phyloP scores from a whole-genome alignment of 805 yeast genomes.

The Alloascoidea africana region DNA sequence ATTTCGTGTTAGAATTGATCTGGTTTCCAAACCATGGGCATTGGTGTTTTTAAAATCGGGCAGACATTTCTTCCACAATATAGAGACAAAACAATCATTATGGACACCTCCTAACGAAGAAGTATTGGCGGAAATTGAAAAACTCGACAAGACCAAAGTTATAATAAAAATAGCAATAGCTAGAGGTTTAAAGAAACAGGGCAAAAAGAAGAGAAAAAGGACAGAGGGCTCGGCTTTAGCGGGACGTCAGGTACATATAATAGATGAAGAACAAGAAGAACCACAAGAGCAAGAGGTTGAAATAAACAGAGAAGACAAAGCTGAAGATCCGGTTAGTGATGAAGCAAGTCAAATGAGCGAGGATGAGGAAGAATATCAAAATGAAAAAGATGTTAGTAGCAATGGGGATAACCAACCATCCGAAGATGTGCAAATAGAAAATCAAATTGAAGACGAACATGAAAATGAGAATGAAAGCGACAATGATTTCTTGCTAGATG shows the following conservation, averaged over 20 bases:
- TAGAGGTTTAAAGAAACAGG: slow-evolving; percentile 18
- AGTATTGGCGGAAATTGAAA: slow-evolving; percentile 13
- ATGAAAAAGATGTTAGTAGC: slow-evolving; percentile 3
- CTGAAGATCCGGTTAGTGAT: not conserved
- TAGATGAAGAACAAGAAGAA: no score
- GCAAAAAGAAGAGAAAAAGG: not conserved
- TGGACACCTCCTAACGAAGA: slow-evolving; percentile 23
- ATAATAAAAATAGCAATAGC: slow-evolving; percentile 21
- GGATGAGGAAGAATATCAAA: not conserved
- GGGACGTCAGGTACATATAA: no score
- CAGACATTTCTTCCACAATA: slow-evolving; percentile 24
- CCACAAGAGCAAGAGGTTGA: slow-evolving; percentile 2
- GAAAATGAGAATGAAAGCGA: slow-evolving; percentile 5
- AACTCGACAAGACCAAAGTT: slow-evolving; percentile 17
- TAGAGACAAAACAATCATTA: slow-evolving; percentile 13
- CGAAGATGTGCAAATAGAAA: slow-evolving; percentile 1
- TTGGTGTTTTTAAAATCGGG: slow-evolving; percentile 28
- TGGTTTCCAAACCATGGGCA: slow-evolving; percentile 20
- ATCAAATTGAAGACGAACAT: slow-evolving; percentile 5
- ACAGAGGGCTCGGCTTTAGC: no score
- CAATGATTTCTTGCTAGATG: slow-evolving; percentile 6
- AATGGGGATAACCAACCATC: not conserved
- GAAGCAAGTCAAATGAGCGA: not conserved
- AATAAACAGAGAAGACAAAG: not conserved
- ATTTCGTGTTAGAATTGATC: slow-evolving; percentile 6